These are phyloP conservation scores for Umbelopsis sp. DNA, from an alignment of 371 early-diverging fungal genomes.

Conservation along the genomic window DNA sequence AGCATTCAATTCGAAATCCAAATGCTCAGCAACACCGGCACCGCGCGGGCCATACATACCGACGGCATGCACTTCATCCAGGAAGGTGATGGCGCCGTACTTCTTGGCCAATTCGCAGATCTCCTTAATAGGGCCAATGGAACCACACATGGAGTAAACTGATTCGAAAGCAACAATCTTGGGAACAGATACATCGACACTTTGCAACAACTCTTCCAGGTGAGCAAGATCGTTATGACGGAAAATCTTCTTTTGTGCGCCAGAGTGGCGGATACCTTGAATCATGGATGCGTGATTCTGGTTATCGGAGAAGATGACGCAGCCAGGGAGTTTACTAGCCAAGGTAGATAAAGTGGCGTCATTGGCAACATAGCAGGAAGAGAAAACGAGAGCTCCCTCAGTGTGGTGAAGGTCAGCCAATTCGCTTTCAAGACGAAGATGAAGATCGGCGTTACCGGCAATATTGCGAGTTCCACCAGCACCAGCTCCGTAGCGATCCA, in stretches of 20 bases:
- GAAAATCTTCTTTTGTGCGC: slow-evolving; percentile 90
- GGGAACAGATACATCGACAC: slow-evolving; percentile 79
- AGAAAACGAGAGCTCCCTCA: slow-evolving; percentile 93
- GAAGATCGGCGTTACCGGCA: slow-evolving; percentile 96
- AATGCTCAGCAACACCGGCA: slow-evolving; percentile 96
- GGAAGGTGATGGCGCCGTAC: slow-evolving; percentile 97
- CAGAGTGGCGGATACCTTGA: slow-evolving; percentile 95
- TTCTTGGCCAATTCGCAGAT: slow-evolving; percentile 92
- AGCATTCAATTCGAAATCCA: slow-evolving; percentile 77
- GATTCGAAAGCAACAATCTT: slow-evolving; percentile 98
- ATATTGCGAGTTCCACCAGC: slow-evolving; percentile 99
- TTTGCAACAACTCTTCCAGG: slow-evolving; percentile 83
- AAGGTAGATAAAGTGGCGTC: slow-evolving; percentile 95
- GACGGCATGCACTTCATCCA: slow-evolving; percentile 98
- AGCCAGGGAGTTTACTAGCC: slow-evolving; percentile 88
- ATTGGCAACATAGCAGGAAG: slow-evolving; percentile 98
- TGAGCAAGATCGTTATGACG: slow-evolving; percentile 94
- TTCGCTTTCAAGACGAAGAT: slow-evolving; percentile 90
- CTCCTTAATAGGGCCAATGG: slow-evolving; percentile 94
- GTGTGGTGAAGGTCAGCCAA: slow-evolving; percentile 93
- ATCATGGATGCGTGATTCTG: slow-evolving; percentile 99
- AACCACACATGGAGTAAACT: slow-evolving; percentile 98
- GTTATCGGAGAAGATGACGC: slow-evolving; percentile 93
- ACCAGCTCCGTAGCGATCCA: slow-evolving; percentile 96
- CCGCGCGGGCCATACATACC: slow-evolving; percentile 98